Conservation (phyloP, 2,329 filamentous ascomycete species). For the Fusarium sp. region DNA sequence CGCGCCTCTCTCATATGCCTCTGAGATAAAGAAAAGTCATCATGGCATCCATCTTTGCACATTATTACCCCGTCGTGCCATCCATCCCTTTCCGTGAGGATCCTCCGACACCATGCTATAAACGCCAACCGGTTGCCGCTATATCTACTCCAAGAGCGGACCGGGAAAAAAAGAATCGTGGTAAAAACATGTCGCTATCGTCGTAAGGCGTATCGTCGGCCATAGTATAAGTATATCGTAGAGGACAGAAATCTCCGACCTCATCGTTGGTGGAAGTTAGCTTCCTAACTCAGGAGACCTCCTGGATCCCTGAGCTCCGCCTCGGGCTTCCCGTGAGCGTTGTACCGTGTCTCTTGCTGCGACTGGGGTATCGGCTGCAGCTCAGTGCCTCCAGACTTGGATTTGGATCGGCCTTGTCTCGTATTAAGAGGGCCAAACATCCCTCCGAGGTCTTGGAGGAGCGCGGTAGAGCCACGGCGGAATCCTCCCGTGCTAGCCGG, state of each 20-base stretch:
- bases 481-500: constrained; percentile 59
- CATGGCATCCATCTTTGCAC: not conserved
- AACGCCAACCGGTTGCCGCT: constrained; percentile 32
- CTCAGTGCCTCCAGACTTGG: constrained; percentile 54
- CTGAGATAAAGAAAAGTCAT: constrained; percentile 2
- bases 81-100: constrained; percentile 2
- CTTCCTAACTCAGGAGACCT: constrained; percentile 52
- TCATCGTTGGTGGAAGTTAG: not conserved
- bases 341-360: constrained; percentile 49
- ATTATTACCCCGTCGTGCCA: constrained; percentile 23
- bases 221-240: constrained; percentile 27
- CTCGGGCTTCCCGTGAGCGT: constrained; percentile 46
- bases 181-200: constrained; percentile 20
- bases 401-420: constrained; percentile 47
- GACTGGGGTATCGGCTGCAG: constrained; percentile 60
- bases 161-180: constrained; percentile 5
- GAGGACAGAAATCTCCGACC: not conserved
- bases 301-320: constrained; percentile 55
- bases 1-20: not conserved
- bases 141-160: constrained; percentile 17
- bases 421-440: constrained; percentile 59
- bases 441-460: constrained; percentile 70
- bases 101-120: constrained; percentile 9
- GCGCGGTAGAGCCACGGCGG: constrained; percentile 65
- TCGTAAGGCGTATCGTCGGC: constrained; percentile 34